phyloP scores from a whole-genome alignment of 108 stramenopile species.

The Aurantiochytrium sp. region DNA sequence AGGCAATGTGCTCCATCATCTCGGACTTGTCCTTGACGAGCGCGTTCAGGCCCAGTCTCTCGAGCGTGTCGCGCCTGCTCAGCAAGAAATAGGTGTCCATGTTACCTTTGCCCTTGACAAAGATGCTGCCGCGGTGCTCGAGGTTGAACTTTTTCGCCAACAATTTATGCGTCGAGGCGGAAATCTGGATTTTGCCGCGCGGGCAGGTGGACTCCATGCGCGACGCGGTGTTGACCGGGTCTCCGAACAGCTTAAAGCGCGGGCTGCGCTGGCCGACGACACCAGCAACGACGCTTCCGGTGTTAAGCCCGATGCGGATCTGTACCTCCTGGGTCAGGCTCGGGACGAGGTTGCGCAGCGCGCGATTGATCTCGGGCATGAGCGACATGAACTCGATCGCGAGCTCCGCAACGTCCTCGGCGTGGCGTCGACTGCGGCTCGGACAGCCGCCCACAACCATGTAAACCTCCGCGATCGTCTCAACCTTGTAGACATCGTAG shows the following conservation, averaged over 20 bases:
- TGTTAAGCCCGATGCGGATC: constrained; percentile 49
- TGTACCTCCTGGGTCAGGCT: background rate
- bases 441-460: constrained; percentile 46
- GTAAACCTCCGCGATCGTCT: constrained; percentile 54
- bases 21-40: background rate
- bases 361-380: constrained; percentile 6
- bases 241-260: constrained; percentile 51
- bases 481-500: constrained; percentile 47
- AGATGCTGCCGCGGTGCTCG: constrained; percentile 31
- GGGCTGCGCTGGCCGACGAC: constrained; percentile 45
- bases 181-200: constrained; percentile 30
- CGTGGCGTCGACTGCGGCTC: constrained; percentile 11
- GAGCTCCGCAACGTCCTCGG: constrained; percentile 35
- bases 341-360: background rate
- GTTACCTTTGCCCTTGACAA: constrained; percentile 49
- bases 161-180: constrained; percentile 12
- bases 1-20: constrained; percentile 4
- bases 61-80: constrained; percentile 18
- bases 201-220: constrained; percentile 46
- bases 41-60: background rate
- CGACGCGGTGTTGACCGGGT: constrained; percentile 53
- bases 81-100: constrained; percentile 42
- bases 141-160: constrained; percentile 29
- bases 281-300: constrained; percentile 45
- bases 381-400: constrained; percentile 25